Evolutionary conservation across 352 stramenopile genomes (phyloP).

Genomic region (Pythium rhizo-oryzae): DNA sequence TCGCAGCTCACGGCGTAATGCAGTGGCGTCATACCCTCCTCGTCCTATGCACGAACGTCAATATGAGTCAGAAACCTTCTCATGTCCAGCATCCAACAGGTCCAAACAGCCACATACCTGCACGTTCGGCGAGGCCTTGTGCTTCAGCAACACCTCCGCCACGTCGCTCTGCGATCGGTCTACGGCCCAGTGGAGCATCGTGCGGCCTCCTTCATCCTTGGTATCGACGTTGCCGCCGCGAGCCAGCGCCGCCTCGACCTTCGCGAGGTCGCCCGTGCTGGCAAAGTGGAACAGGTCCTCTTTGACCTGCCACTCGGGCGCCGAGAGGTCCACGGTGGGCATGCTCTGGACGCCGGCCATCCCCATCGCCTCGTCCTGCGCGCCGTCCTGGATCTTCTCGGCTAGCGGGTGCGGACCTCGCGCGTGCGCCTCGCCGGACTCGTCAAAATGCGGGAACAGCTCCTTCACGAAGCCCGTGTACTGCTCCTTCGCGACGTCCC

Average conservation of each 20-base stretch:
- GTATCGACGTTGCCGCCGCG: constrained; percentile 45
- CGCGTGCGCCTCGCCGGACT: constrained; percentile 28
- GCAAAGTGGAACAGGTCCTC: constrained; percentile 77
- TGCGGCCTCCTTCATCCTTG: constrained; percentile 76
- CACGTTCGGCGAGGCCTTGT: constrained; percentile 57
- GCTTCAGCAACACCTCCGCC: constrained; percentile 53
- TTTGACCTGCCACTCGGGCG: constrained; percentile 75
- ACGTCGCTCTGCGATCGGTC: constrained; percentile 61
- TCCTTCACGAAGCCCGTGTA: constrained; percentile 75
- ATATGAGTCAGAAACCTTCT: too few species aligned
- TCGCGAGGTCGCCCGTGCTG: constrained; percentile 60
- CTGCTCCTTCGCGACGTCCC: constrained; percentile 59
- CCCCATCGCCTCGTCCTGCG: constrained; percentile 30
- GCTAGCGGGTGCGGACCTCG: constrained; percentile 17
- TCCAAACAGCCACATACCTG: constrained; percentile 37
- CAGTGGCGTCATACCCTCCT: constrained; percentile 78
- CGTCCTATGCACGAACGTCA: constrained; percentile 37
- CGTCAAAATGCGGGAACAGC: constrained; percentile 70
- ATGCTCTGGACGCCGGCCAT: constrained; percentile 66
- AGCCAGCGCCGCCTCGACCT: constrained; percentile 49
- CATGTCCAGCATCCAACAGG: background rate
- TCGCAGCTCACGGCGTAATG: constrained; percentile 81
- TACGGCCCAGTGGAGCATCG: constrained; percentile 84
- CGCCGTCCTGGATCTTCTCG: constrained; percentile 19
- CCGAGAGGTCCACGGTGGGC: constrained; percentile 75